Base-by-base conservation (phyloP, 148 eudicot genomes). In the Agrostemma githago region DNA sequence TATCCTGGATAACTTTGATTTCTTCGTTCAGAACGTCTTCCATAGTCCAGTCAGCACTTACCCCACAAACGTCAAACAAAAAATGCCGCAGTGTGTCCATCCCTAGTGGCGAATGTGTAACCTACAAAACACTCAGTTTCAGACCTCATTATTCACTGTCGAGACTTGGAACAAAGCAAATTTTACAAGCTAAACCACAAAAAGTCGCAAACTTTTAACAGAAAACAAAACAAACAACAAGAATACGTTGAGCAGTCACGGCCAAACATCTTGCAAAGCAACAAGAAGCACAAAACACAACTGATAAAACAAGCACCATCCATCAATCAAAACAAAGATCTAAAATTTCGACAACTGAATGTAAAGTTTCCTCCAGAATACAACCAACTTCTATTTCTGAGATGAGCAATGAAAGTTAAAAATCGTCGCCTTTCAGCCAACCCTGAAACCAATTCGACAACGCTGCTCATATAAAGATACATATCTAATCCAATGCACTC, bases 31-130 rank as follows among this genome's bases (percentile, higher is more conserved):
- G 76, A 53, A 95, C 87, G 75, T 95, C 99, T 83, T 90, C 92
- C 99, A 95, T 95, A 40, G 83, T 90, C 99, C 99, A 95, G 64
- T 85, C 92, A 21, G 93, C 90, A 4, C 80, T 63, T 20, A 95
- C 82, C 77, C 92, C 94, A 65, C 99, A 95, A 74, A 92, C 61
- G 76, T 89, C 92, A 83, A 95, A 89, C 39, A 92, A 89, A 73
- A 92, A 95, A 81, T 86, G 74, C 74, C 82, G 85, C 73, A 95
- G 77, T 14, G 96, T 95, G 56, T 88, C 89, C 96, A 95, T 92
- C 70, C 99, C 99, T 85, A 87, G 86, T 16, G 92, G 89, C 21
- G 99, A 92, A 83, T 95, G 99, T 69, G 99, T 95, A 48, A 92
- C 99, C 97, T 95, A 74, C 63, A 85, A 5, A 79, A 46, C 9